phyloP scores from a whole-genome alignment of 2,329 filamentous ascomycete species.

The Fusarium zealandicum region DNA sequence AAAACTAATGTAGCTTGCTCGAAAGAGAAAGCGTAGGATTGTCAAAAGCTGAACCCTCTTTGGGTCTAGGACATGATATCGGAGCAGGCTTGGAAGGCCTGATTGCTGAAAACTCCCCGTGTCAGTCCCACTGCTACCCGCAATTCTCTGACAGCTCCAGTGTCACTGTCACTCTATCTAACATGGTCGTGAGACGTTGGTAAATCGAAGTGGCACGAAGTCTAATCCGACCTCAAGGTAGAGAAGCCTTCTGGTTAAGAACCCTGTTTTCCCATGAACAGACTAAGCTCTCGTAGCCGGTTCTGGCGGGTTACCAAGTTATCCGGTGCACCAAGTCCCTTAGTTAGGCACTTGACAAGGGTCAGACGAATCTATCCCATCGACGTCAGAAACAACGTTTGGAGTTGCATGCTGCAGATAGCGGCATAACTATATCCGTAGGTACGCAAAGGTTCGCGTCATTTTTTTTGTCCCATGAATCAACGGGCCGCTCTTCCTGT shows the following conservation, averaged over 20 bases:
- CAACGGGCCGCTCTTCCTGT: neutral
- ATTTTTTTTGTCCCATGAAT: conserved; percentile 5
- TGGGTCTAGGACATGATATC: neutral
- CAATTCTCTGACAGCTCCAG: neutral
- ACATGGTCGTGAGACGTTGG: conserved; percentile 5
- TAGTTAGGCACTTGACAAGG: too few relatives aligned
- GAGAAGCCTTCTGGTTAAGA: neutral
- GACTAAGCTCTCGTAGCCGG: too few relatives aligned
- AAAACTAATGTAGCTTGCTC: neutral
- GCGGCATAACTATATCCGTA: too few relatives aligned
- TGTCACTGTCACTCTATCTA: neutral
- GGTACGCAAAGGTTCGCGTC: neutral
- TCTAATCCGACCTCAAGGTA: conserved; percentile 18
- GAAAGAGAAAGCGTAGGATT: neutral
- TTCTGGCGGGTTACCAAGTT: too few relatives aligned
- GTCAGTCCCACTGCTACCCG: conserved; percentile 6
- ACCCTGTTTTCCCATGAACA: too few relatives aligned
- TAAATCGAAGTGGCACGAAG: conserved; percentile 1
- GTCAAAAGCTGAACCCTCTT: neutral
- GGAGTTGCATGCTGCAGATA: conserved; percentile 14
- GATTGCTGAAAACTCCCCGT: conserved; percentile 1
- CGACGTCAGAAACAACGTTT: conserved; percentile 1
- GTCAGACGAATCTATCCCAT: too few relatives aligned
- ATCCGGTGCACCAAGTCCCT: too few relatives aligned
- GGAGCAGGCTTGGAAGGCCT: conserved; percentile 3